These are phyloP conservation scores for Lasiodiplodia gonubiensis DNA, from an alignment of 2,329 filamentous ascomycete species.

Conservation along the genomic window DNA sequence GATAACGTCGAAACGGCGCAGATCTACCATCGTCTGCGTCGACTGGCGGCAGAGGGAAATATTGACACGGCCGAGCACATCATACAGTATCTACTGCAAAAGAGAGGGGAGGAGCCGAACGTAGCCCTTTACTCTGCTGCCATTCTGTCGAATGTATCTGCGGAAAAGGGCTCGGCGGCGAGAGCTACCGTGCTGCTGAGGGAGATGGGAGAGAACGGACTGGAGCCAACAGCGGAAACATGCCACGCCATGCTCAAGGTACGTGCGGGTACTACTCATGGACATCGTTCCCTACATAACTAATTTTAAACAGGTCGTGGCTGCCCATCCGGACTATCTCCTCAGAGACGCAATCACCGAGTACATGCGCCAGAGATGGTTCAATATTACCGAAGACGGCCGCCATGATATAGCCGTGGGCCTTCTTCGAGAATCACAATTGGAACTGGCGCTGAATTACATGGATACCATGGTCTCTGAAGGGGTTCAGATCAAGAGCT, in stretches of 20 bases:
- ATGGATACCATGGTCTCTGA: constrained; percentile 70
- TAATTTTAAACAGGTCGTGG: constrained; percentile 57
- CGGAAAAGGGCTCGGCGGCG: constrained; percentile 67
- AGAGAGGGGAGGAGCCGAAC: constrained; percentile 62
- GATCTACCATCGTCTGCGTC: constrained; percentile 4
- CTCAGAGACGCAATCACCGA: constrained; percentile 73
- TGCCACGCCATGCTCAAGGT: constrained; percentile 77
- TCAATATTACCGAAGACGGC: constrained; percentile 65
- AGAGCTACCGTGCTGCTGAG: constrained; percentile 68
- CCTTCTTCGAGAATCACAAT: constrained; percentile 78
- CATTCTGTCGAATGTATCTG: constrained; percentile 72
- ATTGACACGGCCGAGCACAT: constrained; percentile 42
- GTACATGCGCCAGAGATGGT: constrained; percentile 77
- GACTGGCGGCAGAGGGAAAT: background rate
- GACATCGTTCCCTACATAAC: background rate
- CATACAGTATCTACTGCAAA: constrained; percentile 56
- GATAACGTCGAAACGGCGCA: background rate
- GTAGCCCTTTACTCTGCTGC: constrained; percentile 73
- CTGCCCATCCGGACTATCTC: constrained; percentile 85
- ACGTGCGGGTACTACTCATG: constrained; percentile 31
- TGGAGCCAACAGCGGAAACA: constrained; percentile 68
- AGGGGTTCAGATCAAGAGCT: constrained; percentile 63
- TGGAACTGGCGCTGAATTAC: constrained; percentile 77
- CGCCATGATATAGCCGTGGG: constrained; percentile 73
- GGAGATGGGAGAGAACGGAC: constrained; percentile 69